Evolutionary conservation across 169 alveolate species (phyloP), one percentile per base, ranked within the genome.

Genomic region (Cryptosporidium bovis): DNA sequence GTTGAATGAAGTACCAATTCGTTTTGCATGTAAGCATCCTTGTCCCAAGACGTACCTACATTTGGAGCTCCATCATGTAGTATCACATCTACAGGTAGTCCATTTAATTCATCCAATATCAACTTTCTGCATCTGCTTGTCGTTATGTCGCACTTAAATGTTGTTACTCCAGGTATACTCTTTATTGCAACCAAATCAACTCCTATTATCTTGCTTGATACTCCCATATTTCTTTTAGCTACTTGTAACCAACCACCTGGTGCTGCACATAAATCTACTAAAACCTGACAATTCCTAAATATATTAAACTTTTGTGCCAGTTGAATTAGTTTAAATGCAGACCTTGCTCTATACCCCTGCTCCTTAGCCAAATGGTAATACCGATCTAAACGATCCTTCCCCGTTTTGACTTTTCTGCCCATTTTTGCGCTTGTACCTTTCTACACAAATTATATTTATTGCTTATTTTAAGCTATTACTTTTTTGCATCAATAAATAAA

Each of bases 181-280:
- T 97, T 95, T 40, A 98, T 98, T 29, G 99, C 99, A 12, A 93
- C 99, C 64, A 98, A 92, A 93, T 98, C 99, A 24, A 98, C 97
- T 40, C 99, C 99, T 56, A 98, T 94, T 48, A 97, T 96, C 33
- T 95, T 96, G 53, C 98, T 93, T 1, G 96, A 92, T 27, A 95
- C 94, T 53, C 99, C 99, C 97, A 97, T 92, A 71, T 96, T 94
- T 90, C 95, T 92, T 82, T 94, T 92, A 18, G 98, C 98, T 2
- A 95, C 98, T 91, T 97, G 99, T 56, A 96, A 92, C 99, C 99
- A 98, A 13, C 99, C 99, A 15, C 99, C 99, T 20, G 99, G 99
- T 24, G 99, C 99, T 27, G 99, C 99, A 94, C 99, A 98, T 58
- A 98, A 94, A 94, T 98, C 99, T 27, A 98, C 96, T 62, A 66